These are phyloP conservation scores for Colletotrichum sansevieriae DNA, from an alignment of 2,329 filamentous ascomycete genomes.

Conservation along the genomic window DNA sequence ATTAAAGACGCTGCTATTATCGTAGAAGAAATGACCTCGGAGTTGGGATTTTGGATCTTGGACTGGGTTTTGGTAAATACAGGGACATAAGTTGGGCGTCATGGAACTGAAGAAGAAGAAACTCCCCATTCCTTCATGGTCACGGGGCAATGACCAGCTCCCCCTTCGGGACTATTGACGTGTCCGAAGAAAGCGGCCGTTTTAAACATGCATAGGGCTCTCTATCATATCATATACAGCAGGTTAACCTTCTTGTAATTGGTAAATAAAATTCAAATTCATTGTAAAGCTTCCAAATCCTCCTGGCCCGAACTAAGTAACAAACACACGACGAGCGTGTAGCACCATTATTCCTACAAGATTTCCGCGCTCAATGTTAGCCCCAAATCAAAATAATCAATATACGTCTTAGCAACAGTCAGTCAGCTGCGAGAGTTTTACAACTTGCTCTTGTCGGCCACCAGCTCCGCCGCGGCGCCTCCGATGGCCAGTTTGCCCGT, in stretches of 20 bases:
- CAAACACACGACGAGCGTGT: neutral
- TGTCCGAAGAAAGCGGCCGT: too few species aligned
- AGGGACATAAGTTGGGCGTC: neutral
- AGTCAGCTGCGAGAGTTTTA: slow-evolving; percentile 5
- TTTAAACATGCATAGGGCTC: neutral
- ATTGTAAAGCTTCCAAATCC: neutral
- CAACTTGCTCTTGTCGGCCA: slow-evolving; percentile 53
- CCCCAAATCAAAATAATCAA: too few species aligned
- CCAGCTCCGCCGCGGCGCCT: slow-evolving; percentile 82
- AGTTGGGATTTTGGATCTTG: neutral
- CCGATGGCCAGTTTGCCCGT: slow-evolving; percentile 90
- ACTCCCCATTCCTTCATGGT: too few species aligned
- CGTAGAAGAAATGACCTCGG: too few species aligned
- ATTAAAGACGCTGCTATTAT: neutral
- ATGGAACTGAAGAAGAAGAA: too few species aligned
- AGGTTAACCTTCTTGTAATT: neutral
- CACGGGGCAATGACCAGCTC: too few species aligned
- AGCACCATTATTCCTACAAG: slow-evolving; percentile 13
- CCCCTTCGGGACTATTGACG: too few species aligned
- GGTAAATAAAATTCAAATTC: too few species aligned
- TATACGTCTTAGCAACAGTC: too few species aligned
- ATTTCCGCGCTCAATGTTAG: neutral
- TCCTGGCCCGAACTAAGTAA: neutral
- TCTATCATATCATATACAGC: neutral
- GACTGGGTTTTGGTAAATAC: neutral